Conservation (phyloP, 345 rosid genomes). For the Eucalyptus tenuipes region DNA sequence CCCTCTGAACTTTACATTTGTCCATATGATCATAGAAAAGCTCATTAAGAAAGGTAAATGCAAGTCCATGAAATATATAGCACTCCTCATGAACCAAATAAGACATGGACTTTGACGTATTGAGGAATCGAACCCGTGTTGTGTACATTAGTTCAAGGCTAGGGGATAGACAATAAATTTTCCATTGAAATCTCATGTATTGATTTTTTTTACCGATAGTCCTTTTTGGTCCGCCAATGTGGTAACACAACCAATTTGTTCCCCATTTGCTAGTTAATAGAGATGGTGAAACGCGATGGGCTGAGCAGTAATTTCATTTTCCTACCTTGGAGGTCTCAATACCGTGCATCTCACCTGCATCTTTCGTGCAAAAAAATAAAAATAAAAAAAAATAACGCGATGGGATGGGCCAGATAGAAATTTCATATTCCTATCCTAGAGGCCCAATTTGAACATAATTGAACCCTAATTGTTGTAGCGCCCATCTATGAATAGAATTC, state of each 20-base stretch:
- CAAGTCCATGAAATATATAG: neutral
- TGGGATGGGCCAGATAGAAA: neutral
- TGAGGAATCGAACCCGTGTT: neutral
- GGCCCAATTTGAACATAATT: neutral
- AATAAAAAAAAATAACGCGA: too few relatives aligned
- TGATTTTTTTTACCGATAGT: neutral
- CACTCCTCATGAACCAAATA: neutral
- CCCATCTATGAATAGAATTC: neutral
- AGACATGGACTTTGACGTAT: neutral
- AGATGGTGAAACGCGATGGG: neutral
- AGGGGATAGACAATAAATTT: neutral
- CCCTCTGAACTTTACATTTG: neutral
- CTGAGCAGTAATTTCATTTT: neutral
- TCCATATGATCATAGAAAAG: neutral
- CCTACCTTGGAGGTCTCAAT: neutral
- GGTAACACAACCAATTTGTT: neutral
- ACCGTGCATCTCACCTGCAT: neutral
- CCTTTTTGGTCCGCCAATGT: slow-evolving; percentile 49
- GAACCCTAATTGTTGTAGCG: neutral
- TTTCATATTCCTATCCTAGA: neutral
- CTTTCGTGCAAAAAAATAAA: neutral
- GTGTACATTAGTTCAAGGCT: neutral
- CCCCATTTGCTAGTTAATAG: neutral
- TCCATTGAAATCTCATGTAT: neutral
- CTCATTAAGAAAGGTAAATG: neutral